Conservation (phyloP, 2,329 filamentous ascomycete species). For the Rhynchosporium graminicola region DNA sequence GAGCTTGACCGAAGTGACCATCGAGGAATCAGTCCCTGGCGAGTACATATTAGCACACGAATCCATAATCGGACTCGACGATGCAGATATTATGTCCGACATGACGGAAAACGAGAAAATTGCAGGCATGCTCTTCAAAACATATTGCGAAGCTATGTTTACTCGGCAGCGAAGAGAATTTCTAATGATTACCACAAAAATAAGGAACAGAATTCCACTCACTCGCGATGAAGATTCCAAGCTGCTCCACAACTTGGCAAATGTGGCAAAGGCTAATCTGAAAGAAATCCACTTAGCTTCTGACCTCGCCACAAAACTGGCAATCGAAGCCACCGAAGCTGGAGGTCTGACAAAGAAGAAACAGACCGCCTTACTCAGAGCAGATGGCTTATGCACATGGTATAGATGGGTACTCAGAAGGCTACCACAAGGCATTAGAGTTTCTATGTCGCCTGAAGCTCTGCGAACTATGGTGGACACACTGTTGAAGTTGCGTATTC, state of each 20-base stretch:
- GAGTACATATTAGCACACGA: neutral
- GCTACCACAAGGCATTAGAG: neutral
- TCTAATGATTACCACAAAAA: neutral
- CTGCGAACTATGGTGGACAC: neutral
- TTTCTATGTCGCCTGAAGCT: neutral
- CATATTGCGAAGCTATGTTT: neutral
- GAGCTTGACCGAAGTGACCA: neutral
- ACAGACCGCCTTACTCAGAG: neutral
- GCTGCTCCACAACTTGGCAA: neutral
- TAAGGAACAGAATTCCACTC: neutral
- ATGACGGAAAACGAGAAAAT: neutral
- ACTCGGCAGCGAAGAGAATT: neutral
- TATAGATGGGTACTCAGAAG: neutral
- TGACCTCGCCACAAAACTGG: neutral
- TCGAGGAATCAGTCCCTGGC: slow-evolving; percentile 1
- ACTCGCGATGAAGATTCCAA: neutral
- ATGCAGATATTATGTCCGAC: neutral
- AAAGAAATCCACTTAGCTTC: neutral
- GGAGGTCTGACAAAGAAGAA: neutral
- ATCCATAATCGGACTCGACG: neutral
- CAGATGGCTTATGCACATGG: neutral
- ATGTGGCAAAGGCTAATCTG: neutral
- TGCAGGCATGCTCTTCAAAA: neutral
- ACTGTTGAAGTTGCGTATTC: neutral
- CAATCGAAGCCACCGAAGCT: neutral